phyloP scores from a whole-genome alignment of 805 yeast species.

The Wickerhamomyces kurtzmanii region DNA sequence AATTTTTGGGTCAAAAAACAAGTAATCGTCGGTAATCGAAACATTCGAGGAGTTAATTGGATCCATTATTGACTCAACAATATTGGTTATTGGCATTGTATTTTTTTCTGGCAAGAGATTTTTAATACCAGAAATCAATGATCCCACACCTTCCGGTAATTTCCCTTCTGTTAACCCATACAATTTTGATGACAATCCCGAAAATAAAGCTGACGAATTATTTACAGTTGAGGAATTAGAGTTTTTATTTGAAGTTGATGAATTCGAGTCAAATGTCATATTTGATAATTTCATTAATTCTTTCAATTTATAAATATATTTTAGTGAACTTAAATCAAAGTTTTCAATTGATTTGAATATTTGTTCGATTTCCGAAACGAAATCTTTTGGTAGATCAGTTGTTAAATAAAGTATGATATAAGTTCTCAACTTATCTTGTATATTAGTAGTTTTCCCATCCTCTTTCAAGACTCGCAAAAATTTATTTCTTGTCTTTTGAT shows the following conservation, averaged over 20 bases:
- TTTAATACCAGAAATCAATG: slow-evolving; percentile 79
- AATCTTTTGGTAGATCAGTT: slow-evolving; percentile 39
- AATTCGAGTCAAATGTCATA: slow-evolving; percentile 24
- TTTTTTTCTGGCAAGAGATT: slow-evolving; percentile 82
- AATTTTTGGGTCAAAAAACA: slow-evolving; percentile 80
- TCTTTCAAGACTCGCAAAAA: slow-evolving; percentile 51
- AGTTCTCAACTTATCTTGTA: slow-evolving; percentile 81
- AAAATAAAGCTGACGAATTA: slow-evolving; percentile 46
- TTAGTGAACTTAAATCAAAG: slow-evolving; percentile 53
- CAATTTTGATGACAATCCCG: slow-evolving; percentile 65
- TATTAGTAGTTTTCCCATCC: slow-evolving; percentile 41
- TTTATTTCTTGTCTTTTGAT: slow-evolving; percentile 40
- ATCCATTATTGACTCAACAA: slow-evolving; percentile 87
- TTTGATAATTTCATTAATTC: slow-evolving; percentile 54
- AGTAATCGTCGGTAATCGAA: slow-evolving; percentile 76
- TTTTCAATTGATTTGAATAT: slow-evolving; percentile 46
- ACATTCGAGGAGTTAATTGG: slow-evolving; percentile 57
- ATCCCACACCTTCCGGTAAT: slow-evolving; percentile 82
- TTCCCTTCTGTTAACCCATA: slow-evolving; percentile 79
- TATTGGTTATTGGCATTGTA: slow-evolving; percentile 79
- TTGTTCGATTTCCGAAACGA: slow-evolving; percentile 49
- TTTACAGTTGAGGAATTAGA: slow-evolving; percentile 15
- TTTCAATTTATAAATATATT: slow-evolving; percentile 72
- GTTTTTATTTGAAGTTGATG: slow-evolving; percentile 21
- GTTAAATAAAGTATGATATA: slow-evolving; percentile 68